Conservation (phyloP, 129 eudicot species). For the Arctium minus region DNA sequence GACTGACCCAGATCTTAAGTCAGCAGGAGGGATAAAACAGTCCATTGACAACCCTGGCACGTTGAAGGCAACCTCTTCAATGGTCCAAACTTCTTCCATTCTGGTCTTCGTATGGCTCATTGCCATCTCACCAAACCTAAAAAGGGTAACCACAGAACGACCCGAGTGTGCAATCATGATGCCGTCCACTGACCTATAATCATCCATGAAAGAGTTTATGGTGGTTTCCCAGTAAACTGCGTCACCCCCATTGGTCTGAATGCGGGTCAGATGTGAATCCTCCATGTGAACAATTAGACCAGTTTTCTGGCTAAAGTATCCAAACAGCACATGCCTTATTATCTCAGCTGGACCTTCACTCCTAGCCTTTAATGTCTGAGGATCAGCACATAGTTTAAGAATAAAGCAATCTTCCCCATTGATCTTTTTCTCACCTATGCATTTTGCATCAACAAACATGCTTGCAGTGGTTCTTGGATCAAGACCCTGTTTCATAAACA, state of each 20-base stretch:
- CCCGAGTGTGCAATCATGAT: slow-evolving; percentile 91
- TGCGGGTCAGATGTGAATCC: slow-evolving; percentile 88
- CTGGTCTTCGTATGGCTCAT: slow-evolving; percentile 85
- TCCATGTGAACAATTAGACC: slow-evolving; percentile 84
- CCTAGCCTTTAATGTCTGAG: slow-evolving; percentile 63
- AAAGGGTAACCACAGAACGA: slow-evolving; percentile 72
- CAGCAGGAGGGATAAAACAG: slow-evolving; percentile 93
- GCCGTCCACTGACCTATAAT: slow-evolving; percentile 79
- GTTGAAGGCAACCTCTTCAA: slow-evolving; percentile 82
- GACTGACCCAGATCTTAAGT: slow-evolving; percentile 51
- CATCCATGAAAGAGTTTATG: slow-evolving; percentile 66
- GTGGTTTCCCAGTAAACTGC: slow-evolving; percentile 91
- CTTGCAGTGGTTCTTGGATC: slow-evolving; percentile 87
- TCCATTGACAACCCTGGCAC: slow-evolving; percentile 78
- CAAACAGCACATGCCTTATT: slow-evolving; percentile 78
- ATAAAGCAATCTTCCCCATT: slow-evolving; percentile 87
- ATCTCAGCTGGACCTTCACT: slow-evolving; percentile 94
- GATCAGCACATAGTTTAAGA: slow-evolving; percentile 69
- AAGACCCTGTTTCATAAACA: slow-evolving; percentile 52
- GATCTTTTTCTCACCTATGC: slow-evolving; percentile 84
- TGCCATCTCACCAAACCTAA: slow-evolving; percentile 79
- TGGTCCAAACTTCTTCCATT: slow-evolving; percentile 94
- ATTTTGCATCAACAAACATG: slow-evolving; percentile 73
- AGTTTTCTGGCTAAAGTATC: slow-evolving; percentile 83
- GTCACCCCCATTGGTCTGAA: slow-evolving; percentile 74